Percentiles rank a stretch among this genome's conserved stretches.
Conservation (phyloP, 768 basidiomycete species). For the Agaricus subrufescens region DNA sequence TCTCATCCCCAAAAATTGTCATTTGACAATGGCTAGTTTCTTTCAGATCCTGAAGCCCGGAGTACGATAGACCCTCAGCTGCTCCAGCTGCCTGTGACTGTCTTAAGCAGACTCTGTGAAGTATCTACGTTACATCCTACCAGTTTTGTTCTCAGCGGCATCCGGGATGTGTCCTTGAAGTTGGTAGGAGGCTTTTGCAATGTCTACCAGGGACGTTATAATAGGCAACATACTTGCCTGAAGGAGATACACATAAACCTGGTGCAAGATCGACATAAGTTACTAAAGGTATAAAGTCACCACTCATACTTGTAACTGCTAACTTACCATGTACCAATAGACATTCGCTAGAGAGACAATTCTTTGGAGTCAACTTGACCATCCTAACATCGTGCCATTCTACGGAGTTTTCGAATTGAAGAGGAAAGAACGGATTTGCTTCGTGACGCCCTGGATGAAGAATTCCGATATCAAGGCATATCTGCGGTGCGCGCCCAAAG, state of each 20-base stretch:
- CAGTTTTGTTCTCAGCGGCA: conserved; percentile 16
- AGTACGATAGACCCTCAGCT: conserved; percentile 18
- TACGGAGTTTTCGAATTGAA: not conserved
- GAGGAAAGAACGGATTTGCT: not conserved
- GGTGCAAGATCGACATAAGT: conserved; percentile 9
- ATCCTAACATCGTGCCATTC: conserved; percentile 7
- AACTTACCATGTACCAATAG: no score
- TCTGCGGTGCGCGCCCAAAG: not conserved
- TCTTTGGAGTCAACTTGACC: not conserved
- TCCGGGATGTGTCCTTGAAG: conserved; percentile 9
- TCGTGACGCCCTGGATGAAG: conserved; percentile 13
- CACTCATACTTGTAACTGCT: conserved; percentile 10
- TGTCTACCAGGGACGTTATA: no score
- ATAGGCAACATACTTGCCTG: no score
- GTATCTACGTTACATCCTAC: conserved; percentile 22
- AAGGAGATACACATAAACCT: no score
- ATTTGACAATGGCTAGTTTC: no score
- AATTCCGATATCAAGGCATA: conserved; percentile 8
- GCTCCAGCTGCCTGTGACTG: not conserved
- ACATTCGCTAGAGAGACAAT: conserved; percentile 7
- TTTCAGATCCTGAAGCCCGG: no score
- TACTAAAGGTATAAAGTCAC: conserved; percentile 16
- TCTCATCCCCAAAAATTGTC: no score
- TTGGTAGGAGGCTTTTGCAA: conserved; percentile 18
- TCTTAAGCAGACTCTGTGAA: conserved; percentile 14